phyloP scores from a whole-genome alignment of 495 filamentous ascomycete species.

The Corynascus novoguineensis region DNA sequence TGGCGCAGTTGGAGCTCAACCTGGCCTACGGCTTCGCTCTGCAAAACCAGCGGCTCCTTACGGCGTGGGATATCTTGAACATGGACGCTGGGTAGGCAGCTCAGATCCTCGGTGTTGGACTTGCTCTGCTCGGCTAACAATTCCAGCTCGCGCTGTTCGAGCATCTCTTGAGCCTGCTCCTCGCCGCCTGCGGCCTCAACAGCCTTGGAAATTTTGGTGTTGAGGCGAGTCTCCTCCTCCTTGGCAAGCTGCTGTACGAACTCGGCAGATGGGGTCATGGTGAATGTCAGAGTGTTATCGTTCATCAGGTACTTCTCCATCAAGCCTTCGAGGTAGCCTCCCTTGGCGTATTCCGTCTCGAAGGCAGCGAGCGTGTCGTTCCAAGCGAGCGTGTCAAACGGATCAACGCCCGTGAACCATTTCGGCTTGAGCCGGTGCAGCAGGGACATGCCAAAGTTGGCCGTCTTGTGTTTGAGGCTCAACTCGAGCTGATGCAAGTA shows the following conservation, averaged over 20 bases:
- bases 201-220: conserved; percentile 62
- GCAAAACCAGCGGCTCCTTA: conserved; percentile 63
- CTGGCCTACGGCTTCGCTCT: conserved; percentile 59
- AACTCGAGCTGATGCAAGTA: conserved; percentile 91
- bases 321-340: conserved; percentile 74
- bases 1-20: conserved; percentile 83
- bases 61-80: conserved; percentile 80
- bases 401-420: conserved; percentile 94
- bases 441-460: conserved; percentile 85
- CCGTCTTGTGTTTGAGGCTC: conserved; percentile 85
- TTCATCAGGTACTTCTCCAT: conserved; percentile 87
- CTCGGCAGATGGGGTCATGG: conserved; percentile 77
- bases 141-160: conserved; percentile 72
- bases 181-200: conserved; percentile 63
- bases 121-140: conserved; percentile 76
- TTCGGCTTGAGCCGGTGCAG: conserved; percentile 80
- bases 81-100: conserved; percentile 79
- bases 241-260: conserved; percentile 67
- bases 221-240: conserved; percentile 70
- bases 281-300: conserved; percentile 82
- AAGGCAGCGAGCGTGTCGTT: conserved; percentile 80
- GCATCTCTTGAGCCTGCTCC: conserved; percentile 58
- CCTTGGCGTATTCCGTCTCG: conserved; percentile 61
- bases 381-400: conserved; percentile 85
- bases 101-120: conserved; percentile 73